Evolutionary conservation across 139 green algal genomes (phyloP).

Genomic region (Tetratostichococcus sp.): DNA sequence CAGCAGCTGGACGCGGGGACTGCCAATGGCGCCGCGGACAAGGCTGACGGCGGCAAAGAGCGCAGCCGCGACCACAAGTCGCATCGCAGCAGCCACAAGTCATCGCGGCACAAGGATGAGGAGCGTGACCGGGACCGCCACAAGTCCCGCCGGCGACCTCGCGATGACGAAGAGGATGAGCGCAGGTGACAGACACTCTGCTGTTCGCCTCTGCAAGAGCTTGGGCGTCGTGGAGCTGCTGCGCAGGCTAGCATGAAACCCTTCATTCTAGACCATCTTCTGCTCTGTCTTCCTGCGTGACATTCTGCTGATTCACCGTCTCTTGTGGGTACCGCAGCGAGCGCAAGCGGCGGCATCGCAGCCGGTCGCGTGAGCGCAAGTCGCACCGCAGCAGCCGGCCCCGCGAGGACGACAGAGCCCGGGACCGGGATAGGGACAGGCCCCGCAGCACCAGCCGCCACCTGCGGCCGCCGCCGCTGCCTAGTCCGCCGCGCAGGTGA

Average conservation of each 20-base stretch:
- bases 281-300: too few relatives aligned
- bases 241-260: too few relatives aligned
- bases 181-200: neutral
- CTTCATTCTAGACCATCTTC: too few relatives aligned
- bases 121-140: neutral
- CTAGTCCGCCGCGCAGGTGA: neutral
- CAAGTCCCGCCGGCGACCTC: neutral
- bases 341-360: neutral
- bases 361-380: neutral
- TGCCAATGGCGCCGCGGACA: neutral
- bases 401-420: constrained; percentile 1
- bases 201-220: neutral
- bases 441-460: constrained; percentile 6
- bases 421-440: constrained; percentile 1
- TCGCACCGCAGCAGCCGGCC: neutral
- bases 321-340: too few relatives aligned
- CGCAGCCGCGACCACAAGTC: too few relatives aligned
- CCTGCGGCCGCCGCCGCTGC: neutral
- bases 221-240: too few relatives aligned
- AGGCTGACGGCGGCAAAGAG: neutral
- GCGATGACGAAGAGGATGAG: neutral
- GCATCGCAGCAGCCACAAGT: neutral
- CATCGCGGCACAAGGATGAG: neutral
- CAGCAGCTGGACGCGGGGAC: neutral
- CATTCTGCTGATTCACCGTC: too few relatives aligned